These are phyloP conservation scores for Cystobasidiopsis lactophilus DNA, from an alignment of 768 basidiomycete genomes.

Conservation along the genomic window DNA sequence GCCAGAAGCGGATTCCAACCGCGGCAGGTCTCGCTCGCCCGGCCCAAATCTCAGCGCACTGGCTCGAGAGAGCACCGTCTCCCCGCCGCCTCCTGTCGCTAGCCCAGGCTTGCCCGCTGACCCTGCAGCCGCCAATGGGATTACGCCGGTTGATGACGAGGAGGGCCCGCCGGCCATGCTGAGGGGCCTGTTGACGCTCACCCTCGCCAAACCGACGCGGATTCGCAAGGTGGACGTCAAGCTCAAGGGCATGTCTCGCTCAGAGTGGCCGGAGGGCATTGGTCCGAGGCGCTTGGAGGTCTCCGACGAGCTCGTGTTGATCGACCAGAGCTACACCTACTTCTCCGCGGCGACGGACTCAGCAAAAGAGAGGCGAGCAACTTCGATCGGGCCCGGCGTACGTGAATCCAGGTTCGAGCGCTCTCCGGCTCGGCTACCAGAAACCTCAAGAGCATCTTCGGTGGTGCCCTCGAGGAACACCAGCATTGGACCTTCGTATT, in stretches of 20 bases:
- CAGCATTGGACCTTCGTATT: background rate
- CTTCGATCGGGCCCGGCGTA: slow-evolving; percentile 31
- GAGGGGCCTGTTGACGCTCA: slow-evolving; percentile 42
- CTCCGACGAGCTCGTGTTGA: slow-evolving; percentile 52
- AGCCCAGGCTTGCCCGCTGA: too few species aligned
- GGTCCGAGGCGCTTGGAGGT: slow-evolving; percentile 54
- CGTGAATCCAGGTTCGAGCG: background rate
- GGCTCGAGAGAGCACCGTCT: too few species aligned
- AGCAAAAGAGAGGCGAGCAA: slow-evolving; percentile 30
- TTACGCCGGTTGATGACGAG: too few species aligned
- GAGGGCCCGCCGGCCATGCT: slow-evolving; percentile 30
- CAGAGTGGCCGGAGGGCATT: slow-evolving; percentile 59
- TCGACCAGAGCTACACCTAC: slow-evolving; percentile 46
- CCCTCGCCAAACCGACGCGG: slow-evolving; percentile 51
- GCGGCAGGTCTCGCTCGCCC: too few species aligned
- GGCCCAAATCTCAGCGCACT: too few species aligned
- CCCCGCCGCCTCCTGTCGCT: too few species aligned
- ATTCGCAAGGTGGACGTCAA: slow-evolving; percentile 67
- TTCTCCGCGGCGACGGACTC: slow-evolving; percentile 37
- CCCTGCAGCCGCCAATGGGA: too few species aligned
- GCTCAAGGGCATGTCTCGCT: slow-evolving; percentile 46
- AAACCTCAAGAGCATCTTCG: background rate
- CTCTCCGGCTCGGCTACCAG: background rate
- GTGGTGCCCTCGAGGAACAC: background rate
- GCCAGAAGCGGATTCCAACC: too few species aligned